Evolutionary conservation across 1,284 basidiomycete genomes (phyloP), one percentile per base, ranked within the genome.

Genomic region (Phellopilus nigrolimitatus): DNA sequence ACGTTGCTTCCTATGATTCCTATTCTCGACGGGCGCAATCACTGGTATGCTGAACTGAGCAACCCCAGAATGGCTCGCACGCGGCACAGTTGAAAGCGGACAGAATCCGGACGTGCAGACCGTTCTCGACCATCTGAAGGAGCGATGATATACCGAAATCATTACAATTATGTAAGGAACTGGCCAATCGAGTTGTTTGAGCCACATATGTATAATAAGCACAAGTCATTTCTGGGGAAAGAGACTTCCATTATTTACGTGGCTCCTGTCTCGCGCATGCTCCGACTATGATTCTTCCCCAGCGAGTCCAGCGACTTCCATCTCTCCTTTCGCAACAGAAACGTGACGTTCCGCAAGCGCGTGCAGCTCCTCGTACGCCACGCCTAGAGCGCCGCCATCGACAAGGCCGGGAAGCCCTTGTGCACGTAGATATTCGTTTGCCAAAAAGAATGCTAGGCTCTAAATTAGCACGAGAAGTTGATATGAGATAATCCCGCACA

Each of bases 391-490:
- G 1, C 51, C 51, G 2, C 47, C 42, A 42, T 57, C 57, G 2
- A 39, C 34, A 0, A 60, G 44, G 9, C 58, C 58, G 22, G 58
- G 53, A 15, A 58, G 41, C 8, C 59, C 59, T 41, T 53, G 47
- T 0, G 59, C 57, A 13, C 58, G 57, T 33, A 60, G 33, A 43
- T 62, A 62, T 40, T 59, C 59, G 38, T 60, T 59, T n/a, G 58
- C 60, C 9, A 62, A 47, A 38, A 60, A 62, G 38, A 62, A 62
- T 3, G 59, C 60, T 62, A 25, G 22, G 25, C 13, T 13, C 38
- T 24, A 19, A 19, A 28, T 31, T 13, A 17, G n/a, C n/a, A 42
- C 7, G 12, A 12, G 21, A 27, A 21, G n/a, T 25, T 21, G 10
- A 46, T 28, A 27, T 10, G 9, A 8, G 22, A 43, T 4, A 13